phyloP scores from a whole-genome alignment of 192 early-diverging fungal genomes.

The Entomortierella parvispora region DNA sequence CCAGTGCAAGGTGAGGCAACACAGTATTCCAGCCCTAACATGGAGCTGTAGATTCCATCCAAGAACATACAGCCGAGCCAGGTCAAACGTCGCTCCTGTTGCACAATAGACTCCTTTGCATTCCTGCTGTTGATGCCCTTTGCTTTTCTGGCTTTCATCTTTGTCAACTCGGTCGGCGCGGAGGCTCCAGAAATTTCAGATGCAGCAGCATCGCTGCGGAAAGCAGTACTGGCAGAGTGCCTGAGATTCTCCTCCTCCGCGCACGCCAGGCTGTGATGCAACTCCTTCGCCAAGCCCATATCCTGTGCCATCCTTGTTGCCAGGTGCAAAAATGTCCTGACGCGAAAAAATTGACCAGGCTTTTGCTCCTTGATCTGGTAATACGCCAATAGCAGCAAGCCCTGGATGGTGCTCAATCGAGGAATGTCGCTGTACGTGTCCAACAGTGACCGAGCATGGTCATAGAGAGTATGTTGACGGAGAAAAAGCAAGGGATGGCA shows the following conservation, averaged over 20 bases:
- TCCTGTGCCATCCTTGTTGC: conserved; percentile 72
- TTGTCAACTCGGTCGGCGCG: neutral
- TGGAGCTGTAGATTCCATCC: conserved; percentile 23
- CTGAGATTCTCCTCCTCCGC: neutral
- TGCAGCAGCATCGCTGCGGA: no score
- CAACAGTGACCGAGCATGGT: conserved; percentile 29
- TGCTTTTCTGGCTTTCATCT: neutral
- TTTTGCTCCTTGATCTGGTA: conserved; percentile 57
- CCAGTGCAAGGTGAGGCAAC: conserved; percentile 9
- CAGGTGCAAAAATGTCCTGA: conserved; percentile 62
- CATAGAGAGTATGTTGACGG: conserved; percentile 33
- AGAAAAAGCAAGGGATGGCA: neutral
- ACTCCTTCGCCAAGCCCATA: conserved; percentile 59
- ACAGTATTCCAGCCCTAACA: conserved; percentile 14
- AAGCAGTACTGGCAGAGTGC: no score
- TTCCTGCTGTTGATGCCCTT: neutral
- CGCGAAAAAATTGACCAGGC: conserved; percentile 54
- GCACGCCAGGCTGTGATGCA: neutral
- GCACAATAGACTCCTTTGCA: conserved; percentile 1
- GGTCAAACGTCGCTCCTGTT: conserved; percentile 27
- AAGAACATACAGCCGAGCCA: conserved; percentile 42
- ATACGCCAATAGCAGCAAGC: conserved; percentile 58
- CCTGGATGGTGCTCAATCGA: conserved; percentile 64
- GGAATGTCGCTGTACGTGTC: conserved; percentile 61
- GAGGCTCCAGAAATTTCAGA: neutral